phyloP scores from a whole-genome alignment of 768 basidiomycete genomes.

The Lactarius hengduanensis region DNA sequence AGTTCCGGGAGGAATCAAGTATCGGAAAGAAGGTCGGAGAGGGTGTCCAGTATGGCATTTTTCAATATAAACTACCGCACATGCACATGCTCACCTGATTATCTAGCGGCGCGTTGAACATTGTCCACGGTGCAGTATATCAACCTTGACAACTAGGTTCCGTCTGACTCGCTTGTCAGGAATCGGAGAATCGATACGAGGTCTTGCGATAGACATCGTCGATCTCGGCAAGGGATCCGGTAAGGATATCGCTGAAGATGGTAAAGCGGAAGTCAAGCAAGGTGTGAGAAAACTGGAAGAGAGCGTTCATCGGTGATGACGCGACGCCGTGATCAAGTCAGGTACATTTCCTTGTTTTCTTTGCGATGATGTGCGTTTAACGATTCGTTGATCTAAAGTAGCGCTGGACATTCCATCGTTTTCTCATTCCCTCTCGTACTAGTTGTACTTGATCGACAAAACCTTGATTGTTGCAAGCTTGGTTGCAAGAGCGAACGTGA shows the following conservation, averaged over 20 bases:
- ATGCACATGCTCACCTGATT: not conserved
- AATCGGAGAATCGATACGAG: conserved; percentile 22
- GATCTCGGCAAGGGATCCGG: conserved; percentile 19
- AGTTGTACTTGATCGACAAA: not conserved
- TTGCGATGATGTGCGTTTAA: not conserved
- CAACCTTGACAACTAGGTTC: not conserved
- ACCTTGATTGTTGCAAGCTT: too few relatives aligned
- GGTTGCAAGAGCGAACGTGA: too few relatives aligned
- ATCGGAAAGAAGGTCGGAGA: conserved; percentile 8
- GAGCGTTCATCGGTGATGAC: conserved; percentile 8
- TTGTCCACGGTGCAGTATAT: conserved; percentile 15
- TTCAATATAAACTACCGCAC: too few relatives aligned
- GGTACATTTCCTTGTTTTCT: not conserved
- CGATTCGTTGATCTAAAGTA: too few relatives aligned
- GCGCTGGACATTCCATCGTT: too few relatives aligned
- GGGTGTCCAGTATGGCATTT: conserved; percentile 17
- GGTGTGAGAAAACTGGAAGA: conserved; percentile 3
- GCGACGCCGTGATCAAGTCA: not conserved
- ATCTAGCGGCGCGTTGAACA: conserved; percentile 6
- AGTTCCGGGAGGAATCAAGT: not conserved
- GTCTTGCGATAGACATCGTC: conserved; percentile 13
- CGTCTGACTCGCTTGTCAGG: conserved; percentile 7
- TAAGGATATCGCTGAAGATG: conserved; percentile 9
- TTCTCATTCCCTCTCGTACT: not conserved
- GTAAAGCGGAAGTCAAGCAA: conserved; percentile 15